These are phyloP conservation scores for Lichtheimia corymbifera DNA, from an alignment of 371 early-diverging fungal genomes.

Conservation along the genomic window DNA sequence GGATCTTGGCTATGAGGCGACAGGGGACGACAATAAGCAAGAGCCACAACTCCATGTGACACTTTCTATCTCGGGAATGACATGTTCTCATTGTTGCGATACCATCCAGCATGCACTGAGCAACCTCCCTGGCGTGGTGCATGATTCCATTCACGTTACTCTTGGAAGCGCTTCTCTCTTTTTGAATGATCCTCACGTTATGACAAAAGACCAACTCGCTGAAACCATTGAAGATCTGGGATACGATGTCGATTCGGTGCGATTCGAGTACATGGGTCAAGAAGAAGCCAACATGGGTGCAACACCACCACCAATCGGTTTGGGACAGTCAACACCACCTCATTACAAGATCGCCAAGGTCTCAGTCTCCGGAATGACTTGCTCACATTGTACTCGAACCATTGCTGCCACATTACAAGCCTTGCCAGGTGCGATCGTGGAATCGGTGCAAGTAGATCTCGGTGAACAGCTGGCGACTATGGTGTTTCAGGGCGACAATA, in stretches of 20 bases:
- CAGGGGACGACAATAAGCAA: no score
- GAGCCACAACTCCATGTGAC: conserved; percentile 20
- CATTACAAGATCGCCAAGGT: conserved; percentile 17
- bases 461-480: conserved; percentile 44
- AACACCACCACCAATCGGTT: no score
- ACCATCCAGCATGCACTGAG: conserved; percentile 66
- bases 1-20: conserved; percentile 65
- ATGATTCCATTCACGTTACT: conserved; percentile 39
- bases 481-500: conserved; percentile 31
- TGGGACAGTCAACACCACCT: no score
- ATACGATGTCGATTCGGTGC: conserved; percentile 50
- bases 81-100: conserved; percentile 81
- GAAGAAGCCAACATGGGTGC: conserved; percentile 4
- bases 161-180: conserved; percentile 44
- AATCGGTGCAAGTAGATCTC: conserved; percentile 49
- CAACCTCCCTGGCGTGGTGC: conserved; percentile 56
- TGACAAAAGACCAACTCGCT: conserved; percentile 31
- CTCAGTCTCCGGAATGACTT: conserved; percentile 79
- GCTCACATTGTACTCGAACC: conserved; percentile 73
- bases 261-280: not conserved
- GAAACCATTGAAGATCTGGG: conserved; percentile 66
- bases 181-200: conserved; percentile 18
- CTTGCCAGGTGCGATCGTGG: conserved; percentile 52
- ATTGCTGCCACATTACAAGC: conserved; percentile 49
- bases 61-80: conserved; percentile 72